Evolutionary conservation across 75 land plant genomes (phyloP).

Genomic region (Larix kaempferi): DNA sequence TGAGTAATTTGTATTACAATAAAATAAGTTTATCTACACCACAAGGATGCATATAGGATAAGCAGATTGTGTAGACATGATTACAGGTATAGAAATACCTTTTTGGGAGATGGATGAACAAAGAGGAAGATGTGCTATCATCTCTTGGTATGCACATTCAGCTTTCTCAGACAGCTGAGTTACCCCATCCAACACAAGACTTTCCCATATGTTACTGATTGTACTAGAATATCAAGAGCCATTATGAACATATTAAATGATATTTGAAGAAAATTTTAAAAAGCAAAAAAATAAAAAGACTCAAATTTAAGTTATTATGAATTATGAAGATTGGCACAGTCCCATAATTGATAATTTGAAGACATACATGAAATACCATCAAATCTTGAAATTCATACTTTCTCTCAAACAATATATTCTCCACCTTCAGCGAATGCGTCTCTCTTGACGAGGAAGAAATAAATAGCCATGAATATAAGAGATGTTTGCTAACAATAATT

Average conservation of each 20-base stretch:
- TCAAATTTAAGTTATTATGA: neutral
- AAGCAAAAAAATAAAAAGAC: neutral
- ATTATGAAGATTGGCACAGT: neutral
- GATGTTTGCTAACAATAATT: neutral
- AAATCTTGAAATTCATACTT: slow-evolving; percentile 66
- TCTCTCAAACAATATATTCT: slow-evolving; percentile 60
- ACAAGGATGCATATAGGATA: no score
- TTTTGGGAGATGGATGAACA: slow-evolving; percentile 81
- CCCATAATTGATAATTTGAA: neutral
- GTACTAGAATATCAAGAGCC: slow-evolving; percentile 11
- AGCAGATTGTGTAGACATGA: no score
- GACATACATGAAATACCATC: slow-evolving; percentile 58
- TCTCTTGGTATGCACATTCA: slow-evolving; percentile 94
- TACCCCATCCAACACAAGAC: slow-evolving; percentile 89
- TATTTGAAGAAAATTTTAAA: neutral
- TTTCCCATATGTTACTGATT: slow-evolving; percentile 81
- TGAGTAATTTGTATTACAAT: no score
- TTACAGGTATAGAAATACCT: neutral
- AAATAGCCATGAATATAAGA: neutral
- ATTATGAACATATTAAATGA: neutral
- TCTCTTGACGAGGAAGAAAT: slow-evolving; percentile 38
- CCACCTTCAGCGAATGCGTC: slow-evolving; percentile 70
- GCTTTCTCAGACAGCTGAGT: slow-evolving; percentile 83
- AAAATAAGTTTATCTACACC: no score
- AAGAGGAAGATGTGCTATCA: slow-evolving; percentile 90